Conservation (phyloP, 495 filamentous ascomycete genomes). For the Neohortaea acidophila region DNA sequence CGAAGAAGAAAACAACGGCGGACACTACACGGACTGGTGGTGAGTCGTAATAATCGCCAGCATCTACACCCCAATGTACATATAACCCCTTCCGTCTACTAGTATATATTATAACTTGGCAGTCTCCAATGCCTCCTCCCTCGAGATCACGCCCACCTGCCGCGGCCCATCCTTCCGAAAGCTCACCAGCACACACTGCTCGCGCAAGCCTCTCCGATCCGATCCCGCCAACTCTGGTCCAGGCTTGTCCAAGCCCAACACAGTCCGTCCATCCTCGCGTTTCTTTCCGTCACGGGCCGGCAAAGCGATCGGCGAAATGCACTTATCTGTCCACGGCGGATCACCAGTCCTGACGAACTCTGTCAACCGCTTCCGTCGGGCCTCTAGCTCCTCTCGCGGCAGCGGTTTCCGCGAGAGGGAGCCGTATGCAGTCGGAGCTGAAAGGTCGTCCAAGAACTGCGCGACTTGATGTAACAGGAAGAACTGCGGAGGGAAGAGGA, state of each 20-base stretch:
- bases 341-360: constrained; percentile 43
- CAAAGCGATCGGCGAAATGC: constrained; percentile 52
- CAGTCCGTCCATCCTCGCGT: constrained; percentile 40
- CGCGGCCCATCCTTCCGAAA: constrained; percentile 35
- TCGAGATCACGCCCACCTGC: constrained; percentile 24
- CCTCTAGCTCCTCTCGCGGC: constrained; percentile 31
- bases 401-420: constrained; percentile 18
- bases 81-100: neutral
- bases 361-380: constrained; percentile 40
- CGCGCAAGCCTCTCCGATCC: constrained; percentile 49
- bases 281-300: constrained; percentile 26
- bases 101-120: constrained; percentile 10
- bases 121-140: constrained; percentile 22
- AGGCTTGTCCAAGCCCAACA: constrained; percentile 55
- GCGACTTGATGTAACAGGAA: constrained; percentile 57
- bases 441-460: constrained; percentile 38
- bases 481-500: constrained; percentile 82
- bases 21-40: too few relatives aligned
- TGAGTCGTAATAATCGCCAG: too few relatives aligned
- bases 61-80: neutral
- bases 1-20: too few relatives aligned
- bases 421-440: constrained; percentile 20
- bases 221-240: constrained; percentile 49
- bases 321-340: constrained; percentile 60
- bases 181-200: constrained; percentile 56